These are phyloP conservation scores for Cudoniella acicularis DNA, from an alignment of 495 filamentous ascomycete species.

Conservation along the genomic window DNA sequence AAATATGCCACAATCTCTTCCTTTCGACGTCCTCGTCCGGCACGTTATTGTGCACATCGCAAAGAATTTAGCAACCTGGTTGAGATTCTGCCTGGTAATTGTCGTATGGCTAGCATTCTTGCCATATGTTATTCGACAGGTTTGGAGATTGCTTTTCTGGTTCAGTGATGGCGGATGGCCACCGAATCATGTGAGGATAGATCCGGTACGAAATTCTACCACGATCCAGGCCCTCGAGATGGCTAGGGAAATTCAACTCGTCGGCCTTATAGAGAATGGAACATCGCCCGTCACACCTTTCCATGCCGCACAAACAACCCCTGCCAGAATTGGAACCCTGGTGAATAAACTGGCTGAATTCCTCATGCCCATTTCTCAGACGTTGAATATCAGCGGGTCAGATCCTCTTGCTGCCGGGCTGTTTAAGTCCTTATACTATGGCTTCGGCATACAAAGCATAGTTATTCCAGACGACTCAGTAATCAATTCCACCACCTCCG, in stretches of 20 bases:
- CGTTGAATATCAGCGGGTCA: conserved; percentile 38
- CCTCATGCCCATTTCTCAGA: conserved; percentile 38
- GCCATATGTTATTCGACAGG: conserved; percentile 84
- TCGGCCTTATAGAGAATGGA: conserved; percentile 18
- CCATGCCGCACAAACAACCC: conserved; percentile 30
- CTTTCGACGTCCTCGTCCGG: conserved; percentile 71
- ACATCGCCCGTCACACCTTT: conserved; percentile 43
- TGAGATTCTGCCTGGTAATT: conserved; percentile 70
- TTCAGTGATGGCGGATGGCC: conserved; percentile 84
- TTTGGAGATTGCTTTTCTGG: conserved; percentile 94
- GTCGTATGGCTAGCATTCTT: conserved; percentile 87
- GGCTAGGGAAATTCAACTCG: conserved; percentile 17
- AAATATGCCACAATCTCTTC: conserved; percentile 82
- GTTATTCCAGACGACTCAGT: conserved; percentile 1
- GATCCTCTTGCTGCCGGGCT: conserved; percentile 41
- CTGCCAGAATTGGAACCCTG: conserved; percentile 20
- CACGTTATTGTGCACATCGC: conserved; percentile 69
- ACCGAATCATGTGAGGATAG: conserved; percentile 1
- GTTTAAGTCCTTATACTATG: conserved; percentile 19
- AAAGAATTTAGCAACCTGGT: conserved; percentile 68
- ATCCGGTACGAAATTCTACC: conserved; percentile 8
- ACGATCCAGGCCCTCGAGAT: conserved; percentile 13
- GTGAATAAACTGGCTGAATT: conserved; percentile 17
- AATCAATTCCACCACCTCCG: conserved; percentile 5
- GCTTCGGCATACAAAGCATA: conserved; percentile 10